phyloP scores from a whole-genome alignment of 164 flowering plant genomes.

The Piper betle region DNA sequence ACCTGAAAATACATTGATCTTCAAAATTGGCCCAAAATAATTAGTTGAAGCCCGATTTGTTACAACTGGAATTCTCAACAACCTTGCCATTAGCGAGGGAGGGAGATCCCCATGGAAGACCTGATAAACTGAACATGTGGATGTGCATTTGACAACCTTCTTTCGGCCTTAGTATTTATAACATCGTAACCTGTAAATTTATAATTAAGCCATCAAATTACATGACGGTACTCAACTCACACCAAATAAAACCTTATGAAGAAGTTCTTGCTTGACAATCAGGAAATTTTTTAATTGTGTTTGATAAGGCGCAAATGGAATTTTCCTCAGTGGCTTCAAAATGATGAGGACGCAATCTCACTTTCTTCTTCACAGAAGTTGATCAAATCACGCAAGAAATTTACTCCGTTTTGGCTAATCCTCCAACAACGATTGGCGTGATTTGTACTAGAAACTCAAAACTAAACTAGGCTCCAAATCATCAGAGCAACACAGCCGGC shows the following conservation, averaged over 20 bases:
- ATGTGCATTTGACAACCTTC: conserved; percentile 44
- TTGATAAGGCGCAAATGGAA: conserved; percentile 15
- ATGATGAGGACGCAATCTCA: conserved; percentile 49
- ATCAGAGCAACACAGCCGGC: too few relatives aligned
- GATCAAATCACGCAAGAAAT: too few relatives aligned
- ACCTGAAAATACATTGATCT: conserved; percentile 32
- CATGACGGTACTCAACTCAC: conserved; percentile 8
- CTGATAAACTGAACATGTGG: conserved; percentile 46
- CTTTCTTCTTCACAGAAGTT: conserved; percentile 5
- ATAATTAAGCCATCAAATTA: not conserved
- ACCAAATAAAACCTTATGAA: conserved; percentile 5
- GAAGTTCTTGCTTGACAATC: conserved; percentile 18
- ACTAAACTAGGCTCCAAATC: too few relatives aligned
- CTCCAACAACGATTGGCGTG: too few relatives aligned
- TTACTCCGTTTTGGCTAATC: too few relatives aligned
- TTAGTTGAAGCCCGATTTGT: not conserved
- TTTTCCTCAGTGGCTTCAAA: conserved; percentile 32
- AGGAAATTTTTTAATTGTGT: conserved; percentile 10
- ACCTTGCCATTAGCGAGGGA: conserved; percentile 47
- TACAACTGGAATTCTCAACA: not conserved
- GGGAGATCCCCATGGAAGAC: conserved; percentile 41
- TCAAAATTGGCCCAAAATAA: conserved; percentile 1
- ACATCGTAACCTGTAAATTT: conserved; percentile 29
- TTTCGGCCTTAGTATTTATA: conserved; percentile 16
- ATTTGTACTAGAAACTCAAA: too few relatives aligned